Evolutionary conservation across 2,329 filamentous ascomycete genomes (phyloP).

Genomic region (Fusarium redolens): DNA sequence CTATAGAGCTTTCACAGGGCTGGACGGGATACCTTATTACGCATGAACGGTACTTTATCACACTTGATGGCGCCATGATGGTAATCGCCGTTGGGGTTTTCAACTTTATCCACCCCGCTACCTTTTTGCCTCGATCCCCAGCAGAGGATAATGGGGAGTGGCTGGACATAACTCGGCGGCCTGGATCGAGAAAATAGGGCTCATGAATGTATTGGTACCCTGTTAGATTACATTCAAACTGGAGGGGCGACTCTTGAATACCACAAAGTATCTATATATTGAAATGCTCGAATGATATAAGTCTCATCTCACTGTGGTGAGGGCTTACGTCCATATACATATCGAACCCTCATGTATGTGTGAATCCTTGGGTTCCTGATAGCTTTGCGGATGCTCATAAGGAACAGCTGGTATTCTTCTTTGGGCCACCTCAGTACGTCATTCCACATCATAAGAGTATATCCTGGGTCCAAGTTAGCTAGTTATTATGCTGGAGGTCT

Average conservation of each 20-base stretch:
- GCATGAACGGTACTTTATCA: not conserved
- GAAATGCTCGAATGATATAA: not conserved
- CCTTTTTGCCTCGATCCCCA: not conserved
- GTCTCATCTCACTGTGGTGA: not conserved
- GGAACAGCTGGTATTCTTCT: constrained; percentile 38
- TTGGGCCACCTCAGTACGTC: constrained; percentile 34
- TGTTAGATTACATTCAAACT: not conserved
- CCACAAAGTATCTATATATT: not conserved
- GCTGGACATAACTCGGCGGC: not conserved
- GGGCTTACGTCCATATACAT: constrained; percentile 34
- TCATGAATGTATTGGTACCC: not conserved
- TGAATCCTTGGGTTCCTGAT: constrained; percentile 32
- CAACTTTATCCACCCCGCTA: not conserved
- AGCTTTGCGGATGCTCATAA: constrained; percentile 32
- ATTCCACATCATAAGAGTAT: constrained; percentile 31
- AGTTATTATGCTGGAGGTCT: too few relatives aligned
- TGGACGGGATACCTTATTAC: not conserved
- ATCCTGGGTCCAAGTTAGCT: not conserved
- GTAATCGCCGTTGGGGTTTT: not conserved
- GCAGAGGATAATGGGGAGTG: not conserved
- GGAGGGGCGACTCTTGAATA: not conserved
- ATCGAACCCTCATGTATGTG: constrained; percentile 34
- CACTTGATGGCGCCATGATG: not conserved
- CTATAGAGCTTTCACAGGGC: not conserved
- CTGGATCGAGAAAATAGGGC: not conserved